Conservation (phyloP, 164 flowering plant species). For the Saururus chinensis region DNA sequence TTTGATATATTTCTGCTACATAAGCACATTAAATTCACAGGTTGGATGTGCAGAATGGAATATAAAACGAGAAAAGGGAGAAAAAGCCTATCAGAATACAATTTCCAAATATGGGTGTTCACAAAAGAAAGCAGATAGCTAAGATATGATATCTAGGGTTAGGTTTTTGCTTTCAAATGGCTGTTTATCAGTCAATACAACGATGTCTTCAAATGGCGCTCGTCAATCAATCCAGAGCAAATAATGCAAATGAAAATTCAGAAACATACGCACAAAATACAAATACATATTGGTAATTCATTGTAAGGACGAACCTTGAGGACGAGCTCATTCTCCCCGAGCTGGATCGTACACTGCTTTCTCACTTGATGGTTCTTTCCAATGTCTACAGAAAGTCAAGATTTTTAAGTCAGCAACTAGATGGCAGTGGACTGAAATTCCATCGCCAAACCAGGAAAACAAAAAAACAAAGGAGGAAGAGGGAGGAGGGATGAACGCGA, state of each 20-base stretch:
- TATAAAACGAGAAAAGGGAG: too few species aligned
- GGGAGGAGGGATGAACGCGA: not conserved
- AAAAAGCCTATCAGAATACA: too few species aligned
- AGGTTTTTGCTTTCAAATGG: too few species aligned
- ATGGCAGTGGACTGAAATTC: too few species aligned
- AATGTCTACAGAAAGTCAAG: slow-evolving; percentile 38
- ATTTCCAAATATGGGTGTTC: too few species aligned
- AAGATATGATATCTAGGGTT: not conserved
- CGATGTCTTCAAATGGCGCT: not conserved
- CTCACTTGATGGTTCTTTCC: slow-evolving; percentile 88
- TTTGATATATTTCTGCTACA: not conserved
- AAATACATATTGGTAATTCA: too few species aligned
- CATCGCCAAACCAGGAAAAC: not conserved
- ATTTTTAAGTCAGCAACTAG: not conserved
- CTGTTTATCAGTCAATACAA: too few species aligned
- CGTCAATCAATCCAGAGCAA: too few species aligned
- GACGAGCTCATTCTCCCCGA: slow-evolving; percentile 96
- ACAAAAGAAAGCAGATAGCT: too few species aligned
- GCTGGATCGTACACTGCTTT: slow-evolving; percentile 93
- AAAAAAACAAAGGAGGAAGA: not conserved
- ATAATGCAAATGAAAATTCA: not conserved
- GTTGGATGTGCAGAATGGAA: too few species aligned
- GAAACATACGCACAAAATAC: too few species aligned
- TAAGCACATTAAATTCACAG: not conserved
- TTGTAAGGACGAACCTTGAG: slow-evolving; percentile 35